Evolutionary conservation across 768 basidiomycete species (phyloP).

Genomic region (Amyloporia xantha): DNA sequence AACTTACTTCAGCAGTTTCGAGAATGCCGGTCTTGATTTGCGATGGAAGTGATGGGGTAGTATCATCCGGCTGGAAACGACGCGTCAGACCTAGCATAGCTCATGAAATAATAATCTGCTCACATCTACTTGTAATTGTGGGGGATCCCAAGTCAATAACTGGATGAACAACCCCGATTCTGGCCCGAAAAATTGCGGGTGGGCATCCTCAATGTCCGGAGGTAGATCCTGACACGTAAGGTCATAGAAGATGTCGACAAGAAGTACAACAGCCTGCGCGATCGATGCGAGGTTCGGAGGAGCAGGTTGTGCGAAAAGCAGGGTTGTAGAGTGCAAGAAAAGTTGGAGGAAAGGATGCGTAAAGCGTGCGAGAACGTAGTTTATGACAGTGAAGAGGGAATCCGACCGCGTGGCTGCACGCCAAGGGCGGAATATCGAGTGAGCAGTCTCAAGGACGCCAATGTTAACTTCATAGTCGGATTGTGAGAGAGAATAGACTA

Average conservation of each 20-base stretch:
- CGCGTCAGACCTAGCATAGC: not conserved
- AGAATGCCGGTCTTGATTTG: conserved; percentile 85
- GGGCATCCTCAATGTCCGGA: conserved; percentile 85
- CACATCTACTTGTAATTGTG: conserved; percentile 63
- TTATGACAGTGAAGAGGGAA: conserved; percentile 83
- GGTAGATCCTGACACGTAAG: conserved; percentile 94
- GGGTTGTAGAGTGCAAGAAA: conserved; percentile 58
- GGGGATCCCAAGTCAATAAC: conserved; percentile 76
- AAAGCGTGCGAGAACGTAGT: conserved; percentile 81
- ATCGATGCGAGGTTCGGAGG: conserved; percentile 40
- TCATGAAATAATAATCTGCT: conserved; percentile 24
- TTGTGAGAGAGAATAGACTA: conserved; percentile 73
- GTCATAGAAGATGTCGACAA: conserved; percentile 88
- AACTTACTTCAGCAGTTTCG: conserved; percentile 78
- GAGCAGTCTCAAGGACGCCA: conserved; percentile 88
- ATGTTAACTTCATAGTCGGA: conserved; percentile 83
- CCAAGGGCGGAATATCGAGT: conserved; percentile 95
- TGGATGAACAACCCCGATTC: conserved; percentile 67
- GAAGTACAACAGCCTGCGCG: conserved; percentile 69
- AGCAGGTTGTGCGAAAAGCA: conserved; percentile 39
- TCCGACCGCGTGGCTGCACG: conserved; percentile 86
- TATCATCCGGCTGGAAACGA: conserved; percentile 60
- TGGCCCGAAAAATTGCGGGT: conserved; percentile 75
- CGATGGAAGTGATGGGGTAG: conserved; percentile 79
- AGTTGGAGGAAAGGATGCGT: conserved; percentile 78